Conservation (phyloP, 805 yeast species). For the Monosporozyma siamensis region DNA sequence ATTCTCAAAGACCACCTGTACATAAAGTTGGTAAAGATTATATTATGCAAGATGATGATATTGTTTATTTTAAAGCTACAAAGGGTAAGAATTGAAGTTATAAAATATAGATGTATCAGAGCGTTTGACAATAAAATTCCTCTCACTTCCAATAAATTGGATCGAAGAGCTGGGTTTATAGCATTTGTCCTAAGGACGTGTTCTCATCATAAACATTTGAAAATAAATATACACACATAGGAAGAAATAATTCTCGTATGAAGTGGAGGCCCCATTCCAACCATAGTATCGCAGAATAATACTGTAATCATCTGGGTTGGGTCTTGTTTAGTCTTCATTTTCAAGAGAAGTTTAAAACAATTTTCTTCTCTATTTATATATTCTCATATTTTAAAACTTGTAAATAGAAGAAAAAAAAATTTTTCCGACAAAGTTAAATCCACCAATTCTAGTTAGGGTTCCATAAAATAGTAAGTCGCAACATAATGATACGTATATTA, state of each 20-base stretch:
- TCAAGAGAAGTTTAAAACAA: no score
- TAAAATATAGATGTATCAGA: slow-evolving; percentile 20
- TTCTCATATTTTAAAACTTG: neutral
- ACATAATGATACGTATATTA: neutral
- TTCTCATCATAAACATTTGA: slow-evolving; percentile 31
- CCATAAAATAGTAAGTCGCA: neutral
- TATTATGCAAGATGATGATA: slow-evolving; percentile 76
- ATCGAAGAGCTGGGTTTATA: slow-evolving; percentile 37
- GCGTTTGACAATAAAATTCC: slow-evolving; percentile 29
- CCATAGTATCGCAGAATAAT: no score
- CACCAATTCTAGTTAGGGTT: neutral
- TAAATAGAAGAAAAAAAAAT: neutral
- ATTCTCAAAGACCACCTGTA: slow-evolving; percentile 15
- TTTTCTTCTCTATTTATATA: neutral
- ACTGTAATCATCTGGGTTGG: no score
- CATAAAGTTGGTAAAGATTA: slow-evolving; percentile 55
- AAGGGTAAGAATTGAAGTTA: slow-evolving; percentile 39
- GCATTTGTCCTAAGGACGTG: slow-evolving; percentile 31
- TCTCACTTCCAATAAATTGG: slow-evolving; percentile 23
- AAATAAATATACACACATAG: neutral
- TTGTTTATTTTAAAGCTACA: slow-evolving; percentile 62
- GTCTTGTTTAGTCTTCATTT: no score
- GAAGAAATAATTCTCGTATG: no score
- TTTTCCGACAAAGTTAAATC: neutral
- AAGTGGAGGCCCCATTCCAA: no score